Percentiles rank a stretch among this genome's conserved stretches.
These are phyloP conservation scores for Chlorophyllum brunneum DNA, from an alignment of 768 basidiomycete species.

Conservation along the genomic window DNA sequence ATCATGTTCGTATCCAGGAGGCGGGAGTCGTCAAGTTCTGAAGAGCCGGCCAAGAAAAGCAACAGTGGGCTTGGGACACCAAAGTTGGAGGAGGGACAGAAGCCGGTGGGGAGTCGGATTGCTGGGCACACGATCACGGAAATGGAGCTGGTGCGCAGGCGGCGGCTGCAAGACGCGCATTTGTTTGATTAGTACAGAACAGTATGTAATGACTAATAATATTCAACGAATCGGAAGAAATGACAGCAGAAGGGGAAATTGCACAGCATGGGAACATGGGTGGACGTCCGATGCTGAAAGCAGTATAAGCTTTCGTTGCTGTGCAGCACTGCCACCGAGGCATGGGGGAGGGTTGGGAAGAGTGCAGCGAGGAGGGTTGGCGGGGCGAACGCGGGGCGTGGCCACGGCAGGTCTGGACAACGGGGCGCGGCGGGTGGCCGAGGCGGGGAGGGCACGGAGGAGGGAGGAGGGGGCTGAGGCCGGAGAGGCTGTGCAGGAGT, in stretches of 20 bases:
- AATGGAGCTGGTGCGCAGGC: constrained; percentile 71
- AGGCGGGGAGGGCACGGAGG: constrained; percentile 6
- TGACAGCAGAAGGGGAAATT: constrained; percentile 12
- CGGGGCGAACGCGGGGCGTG: not conserved
- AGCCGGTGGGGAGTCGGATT: constrained; percentile 30
- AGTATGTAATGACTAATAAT: constrained; percentile 13
- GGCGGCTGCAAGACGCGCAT: constrained; percentile 73
- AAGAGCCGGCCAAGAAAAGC: constrained; percentile 8
- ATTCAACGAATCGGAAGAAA: constrained; percentile 2
- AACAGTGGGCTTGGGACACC: constrained; percentile 1
- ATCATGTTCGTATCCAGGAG: constrained; percentile 70
- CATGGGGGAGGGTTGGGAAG: constrained; percentile 9
- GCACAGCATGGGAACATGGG: constrained; percentile 29
- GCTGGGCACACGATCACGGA: constrained; percentile 73
- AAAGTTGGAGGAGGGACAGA: constrained; percentile 23
- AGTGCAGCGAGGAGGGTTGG: not conserved
- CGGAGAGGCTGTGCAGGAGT: constrained; percentile 7
- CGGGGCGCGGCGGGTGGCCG: not conserved
- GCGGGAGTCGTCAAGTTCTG: constrained; percentile 16
- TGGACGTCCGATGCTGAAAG: constrained; percentile 20
- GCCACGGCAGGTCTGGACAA: not conserved
- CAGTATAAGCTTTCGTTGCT: constrained; percentile 32
- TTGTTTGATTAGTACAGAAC: constrained; percentile 42
- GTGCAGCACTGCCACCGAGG: constrained; percentile 36
- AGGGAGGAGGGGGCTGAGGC: constrained; percentile 5